These are phyloP conservation scores for Pecoramyces ruminantium DNA, from an alignment of 192 early-diverging fungal genomes.

Conservation along the genomic window DNA sequence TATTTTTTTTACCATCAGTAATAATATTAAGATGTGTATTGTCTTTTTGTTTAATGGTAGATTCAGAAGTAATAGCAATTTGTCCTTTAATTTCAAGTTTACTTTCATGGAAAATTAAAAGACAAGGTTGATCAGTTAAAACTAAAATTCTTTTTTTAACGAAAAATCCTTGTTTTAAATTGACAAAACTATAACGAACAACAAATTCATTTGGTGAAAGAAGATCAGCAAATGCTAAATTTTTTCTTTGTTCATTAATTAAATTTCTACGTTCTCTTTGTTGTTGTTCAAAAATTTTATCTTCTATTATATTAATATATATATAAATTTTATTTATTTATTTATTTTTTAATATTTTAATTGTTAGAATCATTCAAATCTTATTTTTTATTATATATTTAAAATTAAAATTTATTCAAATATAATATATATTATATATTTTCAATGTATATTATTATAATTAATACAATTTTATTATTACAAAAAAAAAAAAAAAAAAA, in stretches of 20 bases:
- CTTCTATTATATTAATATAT: not conserved
- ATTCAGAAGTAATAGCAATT: not conserved
- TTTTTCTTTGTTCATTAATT: not conserved
- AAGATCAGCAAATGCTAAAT: not conserved
- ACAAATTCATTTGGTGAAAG: not conserved
- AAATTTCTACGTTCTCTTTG: not conserved
- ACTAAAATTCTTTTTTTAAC: slow-evolving; percentile 38
- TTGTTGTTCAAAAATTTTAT: not conserved
- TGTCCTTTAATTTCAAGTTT: slow-evolving; percentile 22
- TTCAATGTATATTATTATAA: too few species aligned
- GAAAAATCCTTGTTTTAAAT: slow-evolving; percentile 9
- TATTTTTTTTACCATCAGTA: not conserved
- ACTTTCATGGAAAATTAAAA: slow-evolving; percentile 44
- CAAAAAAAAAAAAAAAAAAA: too few species aligned
- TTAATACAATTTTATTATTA: too few species aligned
- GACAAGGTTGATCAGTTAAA: slow-evolving; percentile 48
- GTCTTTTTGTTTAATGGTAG: not conserved
- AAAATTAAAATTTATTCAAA: too few species aligned
- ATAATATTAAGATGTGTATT: not conserved
- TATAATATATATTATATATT: too few species aligned
- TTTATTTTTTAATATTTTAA: too few species aligned
- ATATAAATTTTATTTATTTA: too few species aligned
- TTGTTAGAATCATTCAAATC: too few species aligned
- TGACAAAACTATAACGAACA: not conserved
- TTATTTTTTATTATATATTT: too few species aligned